Conservation (phyloP, 257 asterid genomes). For the Misopates orontium region DNA sequence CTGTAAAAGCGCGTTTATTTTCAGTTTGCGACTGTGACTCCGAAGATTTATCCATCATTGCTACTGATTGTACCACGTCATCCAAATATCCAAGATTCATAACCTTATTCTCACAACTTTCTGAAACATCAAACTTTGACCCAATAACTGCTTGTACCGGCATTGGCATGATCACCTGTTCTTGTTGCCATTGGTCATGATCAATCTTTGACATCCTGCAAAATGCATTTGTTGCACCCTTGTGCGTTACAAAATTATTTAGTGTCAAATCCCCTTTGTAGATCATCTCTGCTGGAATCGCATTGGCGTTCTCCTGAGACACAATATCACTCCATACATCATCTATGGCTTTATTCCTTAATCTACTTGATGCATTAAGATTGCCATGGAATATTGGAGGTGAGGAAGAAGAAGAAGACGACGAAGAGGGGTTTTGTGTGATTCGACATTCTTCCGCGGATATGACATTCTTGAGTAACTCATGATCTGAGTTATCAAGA, state of each 20-base stretch:
- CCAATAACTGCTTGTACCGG: constrained; percentile 16
- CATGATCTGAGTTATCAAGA: constrained; percentile 25
- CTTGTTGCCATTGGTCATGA: constrained; percentile 21
- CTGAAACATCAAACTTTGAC: constrained; percentile 12
- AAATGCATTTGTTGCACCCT: constrained; percentile 7
- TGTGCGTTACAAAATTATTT: constrained; percentile 24
- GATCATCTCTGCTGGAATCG: constrained; percentile 13
- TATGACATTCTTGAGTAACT: constrained; percentile 25
- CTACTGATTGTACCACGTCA: constrained; percentile 8
- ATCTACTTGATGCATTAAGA: not conserved
- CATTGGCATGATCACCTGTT: constrained; percentile 17
- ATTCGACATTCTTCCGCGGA: constrained; percentile 22
- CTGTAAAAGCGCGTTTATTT: constrained; percentile 6
- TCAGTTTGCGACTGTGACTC: constrained; percentile 17
- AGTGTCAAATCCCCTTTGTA: constrained; percentile 19
- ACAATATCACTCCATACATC: constrained; percentile 21
- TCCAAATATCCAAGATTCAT: constrained; percentile 27
- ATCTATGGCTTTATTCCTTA: constrained; percentile 6
- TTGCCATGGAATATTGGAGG: constrained; percentile 25
- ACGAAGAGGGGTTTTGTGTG: constrained; percentile 32
- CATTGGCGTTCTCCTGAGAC: not conserved
- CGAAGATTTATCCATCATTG: constrained; percentile 10
- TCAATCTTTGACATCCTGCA: constrained; percentile 20
- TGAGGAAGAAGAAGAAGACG: constrained; percentile 28
- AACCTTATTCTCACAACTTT: constrained; percentile 21